A percentile compares a stretch with the other conserved stretches of the same genome.
Conservation (phyloP, 2,329 filamentous ascomycete genomes). For the Dissoconium aciculare region DNA sequence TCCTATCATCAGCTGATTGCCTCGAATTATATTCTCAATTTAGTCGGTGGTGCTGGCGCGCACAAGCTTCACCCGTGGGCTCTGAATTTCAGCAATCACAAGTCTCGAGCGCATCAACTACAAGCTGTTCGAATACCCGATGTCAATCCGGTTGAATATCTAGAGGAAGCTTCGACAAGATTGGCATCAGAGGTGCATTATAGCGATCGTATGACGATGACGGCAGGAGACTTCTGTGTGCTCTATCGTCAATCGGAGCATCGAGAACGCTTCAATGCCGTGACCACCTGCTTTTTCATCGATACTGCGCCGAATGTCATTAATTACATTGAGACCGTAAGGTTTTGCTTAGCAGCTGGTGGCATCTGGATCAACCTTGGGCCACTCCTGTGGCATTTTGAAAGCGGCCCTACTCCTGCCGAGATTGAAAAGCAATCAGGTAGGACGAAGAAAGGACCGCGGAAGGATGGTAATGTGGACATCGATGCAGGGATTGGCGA, state of each 20-base stretch:
- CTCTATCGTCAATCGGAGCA: slow-evolving; percentile 56
- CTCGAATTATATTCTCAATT: slow-evolving; percentile 61
- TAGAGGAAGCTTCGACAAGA: slow-evolving; percentile 20
- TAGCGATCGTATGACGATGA: slow-evolving; percentile 73
- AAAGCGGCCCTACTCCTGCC: slow-evolving; percentile 45
- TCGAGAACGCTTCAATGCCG: slow-evolving; percentile 55
- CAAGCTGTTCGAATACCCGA: slow-evolving; percentile 63
- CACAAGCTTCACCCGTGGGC: slow-evolving; percentile 76
- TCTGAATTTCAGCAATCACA: slow-evolving; percentile 76
- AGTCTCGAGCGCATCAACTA: slow-evolving; percentile 58
- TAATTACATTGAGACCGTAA: slow-evolving; percentile 72
- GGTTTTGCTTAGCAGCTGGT: slow-evolving; percentile 57
- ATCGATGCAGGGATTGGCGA: slow-evolving; percentile 48
- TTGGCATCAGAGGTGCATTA: slow-evolving; percentile 20
- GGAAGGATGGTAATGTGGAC: slow-evolving; percentile 3
- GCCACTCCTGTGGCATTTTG: slow-evolving; percentile 90
- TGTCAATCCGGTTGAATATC: slow-evolving; percentile 33
- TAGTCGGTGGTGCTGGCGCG: slow-evolving; percentile 42
- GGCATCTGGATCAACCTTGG: slow-evolving; percentile 83
- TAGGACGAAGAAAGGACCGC: slow-evolving; percentile 17
- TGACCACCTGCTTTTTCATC: slow-evolving; percentile 87
- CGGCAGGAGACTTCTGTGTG: slow-evolving; percentile 82
- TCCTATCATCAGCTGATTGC: slow-evolving; percentile 93
- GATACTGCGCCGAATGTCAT: slow-evolving; percentile 92
- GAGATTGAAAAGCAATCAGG: slow-evolving; percentile 33